Conservation (phyloP, 1,139 yeast genomes). For the Suhomyces panamericanus region DNA sequence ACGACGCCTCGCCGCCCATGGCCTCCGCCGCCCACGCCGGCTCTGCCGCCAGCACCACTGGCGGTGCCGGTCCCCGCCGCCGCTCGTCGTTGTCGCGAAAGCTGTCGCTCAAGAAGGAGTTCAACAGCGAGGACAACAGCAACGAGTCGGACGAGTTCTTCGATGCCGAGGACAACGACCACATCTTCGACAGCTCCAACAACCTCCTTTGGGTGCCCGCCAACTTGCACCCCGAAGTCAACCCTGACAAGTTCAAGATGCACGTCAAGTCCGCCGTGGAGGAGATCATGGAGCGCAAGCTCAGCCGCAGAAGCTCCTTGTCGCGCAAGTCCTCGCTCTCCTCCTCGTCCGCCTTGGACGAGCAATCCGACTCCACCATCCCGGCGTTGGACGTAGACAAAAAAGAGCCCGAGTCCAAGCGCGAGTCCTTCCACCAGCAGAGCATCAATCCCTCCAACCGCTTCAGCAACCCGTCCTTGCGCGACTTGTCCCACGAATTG, state of each 20-base stretch:
- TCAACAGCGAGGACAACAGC: slow-evolving; percentile 5
- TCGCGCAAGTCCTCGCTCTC: slow-evolving; percentile 36
- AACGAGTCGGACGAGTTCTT: slow-evolving; percentile 24
- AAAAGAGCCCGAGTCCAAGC: slow-evolving; percentile 3
- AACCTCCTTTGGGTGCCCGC: slow-evolving; percentile 90
- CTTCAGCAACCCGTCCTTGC: slow-evolving; percentile 55
- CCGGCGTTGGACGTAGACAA: slow-evolving; percentile 6
- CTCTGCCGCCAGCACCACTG: slow-evolving; percentile 3
- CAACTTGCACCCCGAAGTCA: slow-evolving; percentile 85
- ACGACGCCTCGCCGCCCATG: slow-evolving; percentile 5
- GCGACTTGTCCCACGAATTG: slow-evolving; percentile 65
- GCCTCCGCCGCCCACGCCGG: slow-evolving; percentile 3
- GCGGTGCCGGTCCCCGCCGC: slow-evolving; percentile 3
- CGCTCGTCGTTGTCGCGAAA: slow-evolving; percentile 13
- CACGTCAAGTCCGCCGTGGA: slow-evolving; percentile 80
- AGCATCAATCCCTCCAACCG: slow-evolving; percentile 10
- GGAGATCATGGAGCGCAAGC: slow-evolving; percentile 58
- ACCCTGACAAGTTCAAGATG: slow-evolving; percentile 85
- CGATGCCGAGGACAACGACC: slow-evolving; percentile 29
- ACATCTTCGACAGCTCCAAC: slow-evolving; percentile 28
- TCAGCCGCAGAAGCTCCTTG: slow-evolving; percentile 32
- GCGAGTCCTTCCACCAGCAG: slow-evolving; percentile 14
- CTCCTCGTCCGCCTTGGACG: slow-evolving; percentile 8
- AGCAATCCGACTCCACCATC: slow-evolving; percentile 10
- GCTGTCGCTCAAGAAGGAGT: slow-evolving; percentile 12